These are phyloP conservation scores for Epichloe sibirici DNA, from an alignment of 2,329 filamentous ascomycete species.

Conservation along the genomic window DNA sequence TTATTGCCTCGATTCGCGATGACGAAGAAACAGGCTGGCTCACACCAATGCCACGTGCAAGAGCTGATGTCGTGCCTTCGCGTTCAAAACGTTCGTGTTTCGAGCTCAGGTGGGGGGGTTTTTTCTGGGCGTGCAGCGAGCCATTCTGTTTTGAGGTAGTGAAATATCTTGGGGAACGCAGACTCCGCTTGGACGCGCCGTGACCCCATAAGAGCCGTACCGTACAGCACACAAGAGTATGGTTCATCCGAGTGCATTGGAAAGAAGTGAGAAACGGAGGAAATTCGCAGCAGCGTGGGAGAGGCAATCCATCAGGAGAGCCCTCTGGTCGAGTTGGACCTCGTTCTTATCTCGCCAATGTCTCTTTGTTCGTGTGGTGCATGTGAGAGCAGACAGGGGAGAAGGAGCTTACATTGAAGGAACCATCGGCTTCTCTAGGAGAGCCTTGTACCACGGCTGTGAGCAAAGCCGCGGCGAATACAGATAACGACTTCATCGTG, in stretches of 20 bases:
- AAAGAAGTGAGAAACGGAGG: too few species aligned
- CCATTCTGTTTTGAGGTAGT: not conserved
- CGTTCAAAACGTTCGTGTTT: not conserved
- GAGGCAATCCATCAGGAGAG: too few species aligned
- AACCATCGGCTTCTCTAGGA: not conserved
- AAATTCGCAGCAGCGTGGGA: too few species aligned
- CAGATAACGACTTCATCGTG: constrained; percentile 22
- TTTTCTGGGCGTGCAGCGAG: not conserved
- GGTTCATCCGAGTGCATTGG: too few species aligned
- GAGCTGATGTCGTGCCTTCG: not conserved
- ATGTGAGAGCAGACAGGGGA: not conserved
- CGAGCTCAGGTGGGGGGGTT: not conserved
- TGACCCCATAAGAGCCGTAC: not conserved
- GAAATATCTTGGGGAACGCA: not conserved
- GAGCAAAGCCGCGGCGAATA: constrained; percentile 20
- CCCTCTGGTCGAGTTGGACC: too few species aligned
- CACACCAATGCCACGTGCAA: not conserved
- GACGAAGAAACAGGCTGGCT: too few species aligned
- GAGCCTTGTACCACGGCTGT: constrained; percentile 17
- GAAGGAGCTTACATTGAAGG: constrained; percentile 3
- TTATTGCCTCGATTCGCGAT: not conserved
- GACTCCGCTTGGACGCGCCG: not conserved
- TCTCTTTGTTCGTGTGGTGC: not conserved
- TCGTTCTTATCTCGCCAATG: not conserved
- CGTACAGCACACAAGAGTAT: not conserved